Evolutionary conservation across 768 basidiomycete species (phyloP).

Genomic region (Russula sp.): DNA sequence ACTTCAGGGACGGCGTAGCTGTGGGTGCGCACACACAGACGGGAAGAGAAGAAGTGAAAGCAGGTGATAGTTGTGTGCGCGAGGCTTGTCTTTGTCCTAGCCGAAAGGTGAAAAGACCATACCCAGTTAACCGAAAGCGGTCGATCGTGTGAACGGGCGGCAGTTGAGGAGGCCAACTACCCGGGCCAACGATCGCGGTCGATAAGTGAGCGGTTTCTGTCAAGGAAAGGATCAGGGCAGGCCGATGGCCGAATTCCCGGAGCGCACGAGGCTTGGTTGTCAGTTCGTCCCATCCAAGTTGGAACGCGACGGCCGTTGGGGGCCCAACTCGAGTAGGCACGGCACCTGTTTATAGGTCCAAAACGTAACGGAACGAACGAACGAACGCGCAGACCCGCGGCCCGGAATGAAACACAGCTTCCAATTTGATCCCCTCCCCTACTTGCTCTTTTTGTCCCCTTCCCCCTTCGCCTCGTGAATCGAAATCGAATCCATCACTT

Average conservation of each 20-base stretch:
- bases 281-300: no score
- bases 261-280: conserved; percentile 8
- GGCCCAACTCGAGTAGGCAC: no score
- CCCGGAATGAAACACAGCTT: conserved; percentile 18
- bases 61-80: conserved; percentile 3
- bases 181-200: neutral
- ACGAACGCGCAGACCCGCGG: conserved; percentile 17
- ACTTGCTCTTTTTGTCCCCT: conserved; percentile 3
- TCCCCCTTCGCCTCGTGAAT: conserved; percentile 5
- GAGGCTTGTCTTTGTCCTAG: neutral
- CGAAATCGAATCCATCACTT: conserved; percentile 18
- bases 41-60: no score
- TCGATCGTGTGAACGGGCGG: conserved; percentile 20
- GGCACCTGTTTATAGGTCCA: no score
- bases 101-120: neutral
- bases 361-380: conserved; percentile 10
- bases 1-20: neutral
- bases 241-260: conserved; percentile 5
- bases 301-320: no score
- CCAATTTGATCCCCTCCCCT: conserved; percentile 16
- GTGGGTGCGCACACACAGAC: no score
- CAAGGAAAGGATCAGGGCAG: conserved; percentile 20
- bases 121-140: conserved; percentile 15
- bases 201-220: conserved; percentile 20
- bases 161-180: neutral